Percentiles rank a stretch among this genome's conserved stretches.
These are phyloP conservation scores for Acanthamoeba culbertsoni DNA, from an alignment of 208 protist genomes.

Conservation along the genomic window DNA sequence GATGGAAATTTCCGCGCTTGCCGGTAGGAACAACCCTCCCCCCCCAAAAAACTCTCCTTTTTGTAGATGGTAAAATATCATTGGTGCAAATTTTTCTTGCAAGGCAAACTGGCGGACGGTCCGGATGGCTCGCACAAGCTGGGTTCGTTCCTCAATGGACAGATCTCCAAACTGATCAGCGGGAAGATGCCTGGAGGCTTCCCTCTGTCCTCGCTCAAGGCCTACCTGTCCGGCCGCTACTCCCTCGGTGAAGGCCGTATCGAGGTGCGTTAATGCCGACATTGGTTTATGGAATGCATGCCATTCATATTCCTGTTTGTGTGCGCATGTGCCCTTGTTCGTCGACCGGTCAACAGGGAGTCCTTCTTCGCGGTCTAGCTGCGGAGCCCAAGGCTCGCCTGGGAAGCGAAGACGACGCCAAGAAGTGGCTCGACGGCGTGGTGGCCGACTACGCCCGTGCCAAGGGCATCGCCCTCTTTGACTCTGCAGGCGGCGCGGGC, in stretches of 20 bases:
- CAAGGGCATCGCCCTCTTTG: conserved; percentile 57
- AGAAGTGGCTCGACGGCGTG: conserved; percentile 76
- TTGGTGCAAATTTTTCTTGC: neutral
- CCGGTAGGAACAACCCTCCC: too few species aligned
- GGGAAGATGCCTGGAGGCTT: conserved; percentile 80
- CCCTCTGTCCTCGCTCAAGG: conserved; percentile 67
- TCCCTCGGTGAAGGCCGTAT: conserved; percentile 62
- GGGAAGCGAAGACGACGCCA: conserved; percentile 70
- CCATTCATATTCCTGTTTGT: too few species aligned
- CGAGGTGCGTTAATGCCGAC: conserved; percentile 44
- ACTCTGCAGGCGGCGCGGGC: neutral
- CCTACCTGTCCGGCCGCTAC: conserved; percentile 56
- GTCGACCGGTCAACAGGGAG: conserved; percentile 13
- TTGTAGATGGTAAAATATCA: neutral
- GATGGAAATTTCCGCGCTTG: neutral
- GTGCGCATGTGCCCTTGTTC: neutral
- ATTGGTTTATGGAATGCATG: too few species aligned
- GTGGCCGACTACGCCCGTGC: conserved; percentile 61
- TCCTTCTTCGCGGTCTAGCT: conserved; percentile 71
- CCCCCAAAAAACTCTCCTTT: neutral
- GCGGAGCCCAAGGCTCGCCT: conserved; percentile 76
- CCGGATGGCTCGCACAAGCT: conserved; percentile 28
- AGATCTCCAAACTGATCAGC: conserved; percentile 60
- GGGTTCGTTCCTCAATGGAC: conserved; percentile 45
- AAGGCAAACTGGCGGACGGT: conserved; percentile 35